Evolutionary conservation across 129 eudicot species (phyloP), one percentile per base, ranked within the genome.

Genomic region (Artemisia annua): DNA sequence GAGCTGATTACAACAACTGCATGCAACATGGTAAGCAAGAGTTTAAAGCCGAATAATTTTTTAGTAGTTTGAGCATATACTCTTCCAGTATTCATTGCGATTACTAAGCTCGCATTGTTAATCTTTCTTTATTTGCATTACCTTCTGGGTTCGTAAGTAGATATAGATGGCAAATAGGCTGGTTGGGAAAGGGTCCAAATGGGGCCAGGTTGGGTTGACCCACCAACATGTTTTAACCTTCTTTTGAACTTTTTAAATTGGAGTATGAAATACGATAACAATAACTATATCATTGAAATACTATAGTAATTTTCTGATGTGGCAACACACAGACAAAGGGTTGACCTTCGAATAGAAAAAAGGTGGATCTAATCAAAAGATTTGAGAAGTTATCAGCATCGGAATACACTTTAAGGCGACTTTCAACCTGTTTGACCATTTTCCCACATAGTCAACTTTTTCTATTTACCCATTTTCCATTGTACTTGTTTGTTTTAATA

Each of bases 1-100:
- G 89, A 84, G 72, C 91, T 65, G 96, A 89, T 78, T 86, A 82
- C 79, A 66, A 81, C 82, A 87, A 71, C 81, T 74, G 75, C 83
- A 43, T 80, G 67, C 84, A 84, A 55, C 89, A 92, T 80, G 95
- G 98, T 92, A 78, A 73, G 89, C 58, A 67, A 68, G 71, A 20
- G 30, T 53, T 77, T 48, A 35, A 17, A 52, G 46, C 56, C 44
- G 57, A 24, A 26, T 22, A 1, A 17, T 46, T 71, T 12, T 14
- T n/a, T 51, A 74, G 24, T 66, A 67, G 19, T 32, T 11, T 30
- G 5, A 54, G 64, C 52, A 70, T 24, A 71, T 71, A 14, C 39
- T 71, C 46, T 19, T 9, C 67, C 53, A 17, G 65, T 54, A 55
- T n/a, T 35, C 19, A 18, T 55, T 32, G 53, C 22, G 14, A 54